Percentiles rank a stretch among this genome's conserved stretches.
Evolutionary conservation across 2,329 filamentous ascomycete species (phyloP).

Genomic region (Fusarium nygamai): DNA sequence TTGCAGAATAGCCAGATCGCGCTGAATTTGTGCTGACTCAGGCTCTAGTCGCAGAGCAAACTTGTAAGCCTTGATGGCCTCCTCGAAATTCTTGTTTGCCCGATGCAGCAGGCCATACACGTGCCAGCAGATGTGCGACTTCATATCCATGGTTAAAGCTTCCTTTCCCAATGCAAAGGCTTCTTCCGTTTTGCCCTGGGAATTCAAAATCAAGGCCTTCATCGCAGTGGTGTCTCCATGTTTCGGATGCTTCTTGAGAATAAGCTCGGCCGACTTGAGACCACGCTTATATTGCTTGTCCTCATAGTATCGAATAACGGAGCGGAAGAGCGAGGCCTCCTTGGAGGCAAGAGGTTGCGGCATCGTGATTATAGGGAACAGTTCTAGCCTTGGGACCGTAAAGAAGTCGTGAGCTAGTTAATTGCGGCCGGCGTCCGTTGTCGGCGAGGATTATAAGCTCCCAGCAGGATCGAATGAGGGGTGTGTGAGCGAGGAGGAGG

Average conservation of each 20-base stretch:
- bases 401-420: background rate
- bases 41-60: slow-evolving; percentile 93
- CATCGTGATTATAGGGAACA: slow-evolving; percentile 57
- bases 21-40: slow-evolving; percentile 92
- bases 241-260: slow-evolving; percentile 91
- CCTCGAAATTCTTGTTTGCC: slow-evolving; percentile 96
- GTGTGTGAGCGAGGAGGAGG: slow-evolving; percentile 20
- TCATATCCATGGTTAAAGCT: slow-evolving; percentile 95
- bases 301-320: slow-evolving; percentile 95
- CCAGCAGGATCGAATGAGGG: slow-evolving; percentile 50
- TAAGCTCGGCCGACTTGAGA: slow-evolving; percentile 94
- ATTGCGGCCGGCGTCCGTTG: slow-evolving; percentile 16
- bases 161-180: slow-evolving; percentile 93
- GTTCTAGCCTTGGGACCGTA: background rate
- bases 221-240: slow-evolving; percentile 99
- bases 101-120: slow-evolving; percentile 96
- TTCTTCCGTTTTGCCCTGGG: slow-evolving; percentile 90
- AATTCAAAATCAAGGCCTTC: slow-evolving; percentile 97
- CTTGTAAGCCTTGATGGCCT: slow-evolving; percentile 99
- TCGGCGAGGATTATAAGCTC: slow-evolving; percentile 48
- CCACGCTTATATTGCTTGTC: slow-evolving; percentile 97
- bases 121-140: slow-evolving; percentile 99
- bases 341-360: slow-evolving; percentile 82
- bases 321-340: slow-evolving; percentile 92
- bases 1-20: slow-evolving; percentile 92